These are phyloP conservation scores for Rubia tinctorum DNA, from an alignment of 305 asterid species.

Conservation along the genomic window DNA sequence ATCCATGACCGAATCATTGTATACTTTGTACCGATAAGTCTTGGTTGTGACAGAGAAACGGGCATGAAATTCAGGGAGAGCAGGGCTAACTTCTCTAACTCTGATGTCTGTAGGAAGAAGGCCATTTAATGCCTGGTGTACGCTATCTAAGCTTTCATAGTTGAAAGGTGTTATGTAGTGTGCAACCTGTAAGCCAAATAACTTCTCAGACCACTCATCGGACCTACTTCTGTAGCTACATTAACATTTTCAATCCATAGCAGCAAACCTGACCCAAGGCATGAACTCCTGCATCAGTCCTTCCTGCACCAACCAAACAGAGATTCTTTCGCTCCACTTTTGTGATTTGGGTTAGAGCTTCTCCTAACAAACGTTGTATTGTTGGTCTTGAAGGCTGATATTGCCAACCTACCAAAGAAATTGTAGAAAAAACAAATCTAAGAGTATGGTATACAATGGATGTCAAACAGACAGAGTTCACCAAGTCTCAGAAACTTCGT, in stretches of 20 bases:
- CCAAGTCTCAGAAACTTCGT: background rate
- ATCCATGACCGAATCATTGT: conserved; percentile 68
- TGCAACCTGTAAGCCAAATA: conserved; percentile 58
- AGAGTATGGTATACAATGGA: background rate
- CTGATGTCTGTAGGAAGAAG: conserved; percentile 76
- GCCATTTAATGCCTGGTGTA: conserved; percentile 80
- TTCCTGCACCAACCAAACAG: conserved; percentile 68
- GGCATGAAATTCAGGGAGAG: conserved; percentile 76
- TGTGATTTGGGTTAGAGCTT: conserved; percentile 55
- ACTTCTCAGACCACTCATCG: conserved; percentile 5
- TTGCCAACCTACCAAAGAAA: conserved; percentile 67
- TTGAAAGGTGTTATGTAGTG: conserved; percentile 77
- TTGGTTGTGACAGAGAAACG: conserved; percentile 84
- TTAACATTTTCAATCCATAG: conserved; percentile 11
- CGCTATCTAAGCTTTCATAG: conserved; percentile 55
- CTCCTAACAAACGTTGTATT: conserved; percentile 66
- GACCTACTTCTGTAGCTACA: background rate
- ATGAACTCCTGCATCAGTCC: conserved; percentile 99
- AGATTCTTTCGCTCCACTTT: conserved; percentile 69
- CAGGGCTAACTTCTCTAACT: conserved; percentile 71
- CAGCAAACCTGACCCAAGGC: conserved; percentile 89
- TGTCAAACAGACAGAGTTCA: background rate
- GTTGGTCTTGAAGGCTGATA: conserved; percentile 82
- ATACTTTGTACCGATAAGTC: conserved; percentile 67
- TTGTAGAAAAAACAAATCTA: conserved; percentile 3